A percentile compares a stretch with the other conserved stretches of the same genome.
Conservation (phyloP, 73 alveolate species). For the Tetrahymena malaccensis region DNA sequence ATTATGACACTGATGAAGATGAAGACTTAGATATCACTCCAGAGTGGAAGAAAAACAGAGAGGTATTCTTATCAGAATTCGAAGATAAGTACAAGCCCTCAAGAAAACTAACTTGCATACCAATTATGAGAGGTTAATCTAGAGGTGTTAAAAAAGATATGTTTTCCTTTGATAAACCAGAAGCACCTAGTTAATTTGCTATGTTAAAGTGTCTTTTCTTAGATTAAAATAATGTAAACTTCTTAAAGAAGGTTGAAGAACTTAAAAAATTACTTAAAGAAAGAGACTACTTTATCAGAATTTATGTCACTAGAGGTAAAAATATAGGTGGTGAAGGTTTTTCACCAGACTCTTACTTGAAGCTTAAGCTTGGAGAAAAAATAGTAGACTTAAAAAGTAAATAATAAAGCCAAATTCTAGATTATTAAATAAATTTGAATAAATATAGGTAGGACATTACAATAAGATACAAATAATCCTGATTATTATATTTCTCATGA, state of each 20-base stretch:
- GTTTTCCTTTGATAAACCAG: conserved; percentile 9
- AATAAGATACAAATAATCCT: conserved; percentile 24
- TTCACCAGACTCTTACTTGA: conserved; percentile 24
- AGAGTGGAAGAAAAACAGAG: conserved; percentile 23
- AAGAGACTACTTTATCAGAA: not conserved
- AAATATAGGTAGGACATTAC: not conserved
- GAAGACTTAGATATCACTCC: conserved; percentile 42
- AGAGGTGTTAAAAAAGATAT: conserved; percentile 17
- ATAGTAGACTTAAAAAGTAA: not conserved
- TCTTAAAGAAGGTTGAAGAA: not conserved
- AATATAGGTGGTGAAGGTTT: conserved; percentile 12
- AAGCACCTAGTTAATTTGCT: not conserved
- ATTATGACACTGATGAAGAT: conserved; percentile 28
- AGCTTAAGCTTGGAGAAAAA: conserved; percentile 6
- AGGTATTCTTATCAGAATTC: conserved; percentile 14
- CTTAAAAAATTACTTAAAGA: not conserved
- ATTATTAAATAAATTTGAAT: not conserved
- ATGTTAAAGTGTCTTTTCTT: not conserved
- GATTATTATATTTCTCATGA: conserved; percentile 28
- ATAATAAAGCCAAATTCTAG: not conserved
- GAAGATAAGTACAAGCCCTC: conserved; percentile 22
- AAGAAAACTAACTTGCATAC: not conserved
- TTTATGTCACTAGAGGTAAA: conserved; percentile 18
- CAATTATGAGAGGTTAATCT: conserved; percentile 22
- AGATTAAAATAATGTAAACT: not conserved